These are phyloP conservation scores for Globisporangium spiculum DNA, from an alignment of 352 stramenopile species.

Conservation along the genomic window DNA sequence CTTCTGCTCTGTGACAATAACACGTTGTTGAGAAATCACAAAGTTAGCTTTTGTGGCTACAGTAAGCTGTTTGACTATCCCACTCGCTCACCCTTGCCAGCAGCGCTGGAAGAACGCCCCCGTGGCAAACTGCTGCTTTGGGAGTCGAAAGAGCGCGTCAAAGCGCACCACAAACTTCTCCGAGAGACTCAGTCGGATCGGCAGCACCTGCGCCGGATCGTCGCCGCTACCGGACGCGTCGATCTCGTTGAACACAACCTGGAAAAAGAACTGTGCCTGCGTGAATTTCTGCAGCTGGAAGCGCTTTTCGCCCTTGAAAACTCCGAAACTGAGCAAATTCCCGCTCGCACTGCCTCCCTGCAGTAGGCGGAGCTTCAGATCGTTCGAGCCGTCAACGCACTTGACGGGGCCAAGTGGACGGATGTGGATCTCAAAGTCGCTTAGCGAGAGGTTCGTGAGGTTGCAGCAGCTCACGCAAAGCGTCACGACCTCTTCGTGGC, in stretches of 20 bases:
- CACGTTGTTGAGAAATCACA: slow-evolving; percentile 1
- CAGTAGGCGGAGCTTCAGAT: slow-evolving; percentile 55
- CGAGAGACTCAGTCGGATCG: slow-evolving; percentile 27
- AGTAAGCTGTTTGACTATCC: too few relatives aligned
- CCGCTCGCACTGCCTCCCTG: slow-evolving; percentile 34
- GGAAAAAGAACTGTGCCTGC: slow-evolving; percentile 47
- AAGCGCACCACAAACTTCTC: slow-evolving; percentile 53
- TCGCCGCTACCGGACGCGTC: slow-evolving; percentile 21
- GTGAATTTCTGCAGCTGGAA: slow-evolving; percentile 69
- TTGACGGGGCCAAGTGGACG: slow-evolving; percentile 39
- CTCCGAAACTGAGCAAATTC: slow-evolving; percentile 49
- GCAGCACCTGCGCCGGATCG: slow-evolving; percentile 12
- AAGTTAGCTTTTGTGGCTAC: slow-evolving; percentile 7
- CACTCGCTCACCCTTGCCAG: slow-evolving; percentile 46
- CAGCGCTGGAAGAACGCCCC: slow-evolving; percentile 42
- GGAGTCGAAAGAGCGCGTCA: slow-evolving; percentile 38
- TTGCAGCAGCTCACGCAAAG: slow-evolving; percentile 64
- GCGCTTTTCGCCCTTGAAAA: slow-evolving; percentile 61
- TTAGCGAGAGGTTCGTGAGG: slow-evolving; percentile 54
- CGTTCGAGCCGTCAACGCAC: slow-evolving; percentile 52
- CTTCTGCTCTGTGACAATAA: slow-evolving; percentile 11
- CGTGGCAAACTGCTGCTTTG: slow-evolving; percentile 29
- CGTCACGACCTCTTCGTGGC: slow-evolving; percentile 47
- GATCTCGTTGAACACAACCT: slow-evolving; percentile 52
- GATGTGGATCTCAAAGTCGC: slow-evolving; percentile 66